A percentile compares a stretch with the other conserved stretches of the same genome.
Evolutionary conservation across 1,284 basidiomycete genomes (phyloP).

Genomic region (Ceratobasidium sp.): DNA sequence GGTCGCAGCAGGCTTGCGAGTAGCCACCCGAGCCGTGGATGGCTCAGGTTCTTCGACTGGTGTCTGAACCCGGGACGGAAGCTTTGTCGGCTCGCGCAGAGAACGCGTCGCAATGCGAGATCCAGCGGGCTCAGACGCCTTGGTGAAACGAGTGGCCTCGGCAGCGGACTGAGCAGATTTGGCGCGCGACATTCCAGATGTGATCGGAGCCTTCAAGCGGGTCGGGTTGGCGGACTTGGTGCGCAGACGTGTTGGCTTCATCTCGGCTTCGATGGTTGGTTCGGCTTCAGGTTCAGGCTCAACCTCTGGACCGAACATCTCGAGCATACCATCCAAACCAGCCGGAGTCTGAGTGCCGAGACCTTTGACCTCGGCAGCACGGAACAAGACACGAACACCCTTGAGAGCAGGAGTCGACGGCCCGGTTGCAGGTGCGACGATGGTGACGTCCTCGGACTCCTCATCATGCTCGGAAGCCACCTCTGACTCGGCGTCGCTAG

Average conservation of each 20-base stretch:
- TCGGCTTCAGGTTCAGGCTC: conserved; percentile 15
- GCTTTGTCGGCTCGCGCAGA: conserved; percentile 28
- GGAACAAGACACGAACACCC: conserved; percentile 36
- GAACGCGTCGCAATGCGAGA: conserved; percentile 25
- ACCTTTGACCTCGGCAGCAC: conserved; percentile 37
- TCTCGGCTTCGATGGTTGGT: not conserved
- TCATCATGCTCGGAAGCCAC: conserved; percentile 17
- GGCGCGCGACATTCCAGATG: conserved; percentile 31
- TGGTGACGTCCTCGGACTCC: not conserved
- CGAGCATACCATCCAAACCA: conserved; percentile 39
- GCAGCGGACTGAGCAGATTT: conserved; percentile 34
- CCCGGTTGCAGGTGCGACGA: not conserved
- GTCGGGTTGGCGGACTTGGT: conserved; percentile 42
- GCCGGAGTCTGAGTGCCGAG: conserved; percentile 36
- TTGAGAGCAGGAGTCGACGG: conserved; percentile 42
- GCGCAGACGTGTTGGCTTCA: conserved; percentile 28
- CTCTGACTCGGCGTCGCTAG: conserved; percentile 22
- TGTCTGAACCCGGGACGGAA: conserved; percentile 39
- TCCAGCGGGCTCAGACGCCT: not conserved
- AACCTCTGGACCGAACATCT: conserved; percentile 39
- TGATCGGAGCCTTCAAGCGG: conserved; percentile 22
- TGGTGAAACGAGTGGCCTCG: conserved; percentile 9
- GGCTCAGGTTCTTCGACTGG: conserved; percentile 30
- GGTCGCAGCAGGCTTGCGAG: not conserved
- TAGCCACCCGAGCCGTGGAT: not conserved